Percentiles rank a stretch among this genome's conserved stretches.
These are phyloP conservation scores for Aspergillus sp. DNA, from an alignment of 2,329 filamentous ascomycete species.

Conservation along the genomic window DNA sequence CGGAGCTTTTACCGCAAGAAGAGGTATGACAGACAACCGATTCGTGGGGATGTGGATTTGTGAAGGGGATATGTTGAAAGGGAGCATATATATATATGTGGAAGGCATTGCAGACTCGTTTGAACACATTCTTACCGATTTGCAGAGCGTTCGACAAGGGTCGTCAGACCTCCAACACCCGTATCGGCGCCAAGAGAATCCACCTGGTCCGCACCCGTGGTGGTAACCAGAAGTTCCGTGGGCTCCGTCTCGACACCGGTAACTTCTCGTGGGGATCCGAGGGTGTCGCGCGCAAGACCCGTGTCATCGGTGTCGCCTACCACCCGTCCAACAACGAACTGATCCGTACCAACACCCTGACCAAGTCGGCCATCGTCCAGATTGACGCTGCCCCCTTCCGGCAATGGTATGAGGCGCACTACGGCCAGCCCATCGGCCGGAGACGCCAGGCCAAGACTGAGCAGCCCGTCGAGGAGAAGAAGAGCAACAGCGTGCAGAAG, in stretches of 20 bases:
- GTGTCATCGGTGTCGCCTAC: slow-evolving; percentile 96
- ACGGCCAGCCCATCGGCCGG: slow-evolving; percentile 81
- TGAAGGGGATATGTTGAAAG: no score
- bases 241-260: slow-evolving; percentile 93
- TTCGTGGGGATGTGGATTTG: neutral
- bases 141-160: slow-evolving; percentile 99
- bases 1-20: slow-evolving; percentile 73
- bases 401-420: slow-evolving; percentile 99
- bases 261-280: slow-evolving; percentile 99
- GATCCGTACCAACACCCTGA: slow-evolving; percentile 99
- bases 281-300: slow-evolving; percentile 96
- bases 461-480: slow-evolving; percentile 62
- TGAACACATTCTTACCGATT: slow-evolving; percentile 43
- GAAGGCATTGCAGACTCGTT: no score
- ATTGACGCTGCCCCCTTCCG: slow-evolving; percentile 97
- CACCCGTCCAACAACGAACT: slow-evolving; percentile 99
- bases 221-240: slow-evolving; percentile 99
- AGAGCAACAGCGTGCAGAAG: slow-evolving; percentile 90
- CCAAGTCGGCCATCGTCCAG: slow-evolving; percentile 97
- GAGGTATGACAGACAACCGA: slow-evolving; percentile 42
- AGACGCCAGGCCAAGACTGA: slow-evolving; percentile 75
- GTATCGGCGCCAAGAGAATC: slow-evolving; percentile 95
- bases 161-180: slow-evolving; percentile 98
- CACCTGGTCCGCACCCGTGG: slow-evolving; percentile 95
- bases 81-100: no score